Evolutionary conservation across 768 basidiomycete genomes (phyloP), one percentile per base, ranked within the genome.

Genomic region (Phanerodontia chrysosporium): DNA sequence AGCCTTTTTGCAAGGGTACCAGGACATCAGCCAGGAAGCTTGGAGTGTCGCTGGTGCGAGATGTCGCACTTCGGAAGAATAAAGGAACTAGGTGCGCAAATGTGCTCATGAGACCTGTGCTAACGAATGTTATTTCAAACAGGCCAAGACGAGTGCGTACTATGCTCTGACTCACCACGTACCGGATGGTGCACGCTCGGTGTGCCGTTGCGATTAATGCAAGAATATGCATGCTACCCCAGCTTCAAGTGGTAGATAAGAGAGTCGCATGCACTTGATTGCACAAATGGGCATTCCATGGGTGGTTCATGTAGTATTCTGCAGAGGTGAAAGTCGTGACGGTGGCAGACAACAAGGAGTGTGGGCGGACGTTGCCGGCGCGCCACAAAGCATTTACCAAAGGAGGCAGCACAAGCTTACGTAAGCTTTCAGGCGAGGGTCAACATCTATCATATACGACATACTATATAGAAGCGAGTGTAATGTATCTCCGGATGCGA

Each of bases 401-500:
- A 35, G 35, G 14, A 24, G 51, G 51, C 22, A 25, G 46, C n/a
- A n/a, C n/a, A 8, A 45, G n/a, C 45, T 18, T 45, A n/a, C 45
- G 45, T 18, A 45, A 45, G 45, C 45, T 18, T 8, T 35, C 24
- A 53, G 35, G 42, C 10, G 52, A 53, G 35, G 39, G 42, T 25
- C 39, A 28, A 53, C 39, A 53, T 53, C 52, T 53, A 53, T n/a
- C n/a, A n/a, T 39, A 53, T 42, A 21, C 52, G 32, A 42, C 52
- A 53, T 36, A 53, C 52, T 53, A 53, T 53, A 53, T 53, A 22
- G 36, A 27, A 53, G 36, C 52, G 52, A 36, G 35, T n/a, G 52
- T 53, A 53, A 53, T 53, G 52, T 53, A 53, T 53, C 49, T 32
- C 32, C 35, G 32, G 24, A 39, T 36, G 32, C 30, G 36, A 42